Conservation (phyloP, 140 eudicot genomes). For the Cichorium intybus region DNA sequence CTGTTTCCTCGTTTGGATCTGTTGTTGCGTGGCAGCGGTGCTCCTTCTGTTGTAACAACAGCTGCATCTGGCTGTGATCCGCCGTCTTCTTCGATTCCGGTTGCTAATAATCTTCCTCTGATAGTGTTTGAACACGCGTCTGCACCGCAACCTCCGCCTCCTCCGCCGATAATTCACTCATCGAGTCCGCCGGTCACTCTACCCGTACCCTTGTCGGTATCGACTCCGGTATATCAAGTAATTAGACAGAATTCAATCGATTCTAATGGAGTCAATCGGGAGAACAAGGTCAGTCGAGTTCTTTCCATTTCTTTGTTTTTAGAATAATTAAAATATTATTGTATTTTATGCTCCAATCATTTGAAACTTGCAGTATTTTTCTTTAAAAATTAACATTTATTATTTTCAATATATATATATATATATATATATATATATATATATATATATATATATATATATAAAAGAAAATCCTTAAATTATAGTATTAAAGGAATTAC, state of each 20-base stretch:
- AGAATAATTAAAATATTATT: not conserved
- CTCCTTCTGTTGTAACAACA: conserved; percentile 5
- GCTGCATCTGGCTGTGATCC: not conserved
- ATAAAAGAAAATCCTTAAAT: no score
- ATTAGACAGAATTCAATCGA: conserved; percentile 49
- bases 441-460: no score
- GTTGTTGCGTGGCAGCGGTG: conserved; percentile 63
- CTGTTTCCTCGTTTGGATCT: conserved; percentile 70
- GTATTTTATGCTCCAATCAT: not conserved
- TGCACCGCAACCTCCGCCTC: conserved; percentile 15
- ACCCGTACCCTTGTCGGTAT: conserved; percentile 19
- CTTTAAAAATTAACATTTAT: no score
- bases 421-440: not conserved
- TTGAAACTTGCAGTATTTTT: not conserved
- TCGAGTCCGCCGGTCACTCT: conserved; percentile 22
- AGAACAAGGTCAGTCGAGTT: conserved; percentile 45
- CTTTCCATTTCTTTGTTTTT: not conserved
- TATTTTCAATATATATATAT: not conserved
- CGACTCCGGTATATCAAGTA: conserved; percentile 20
- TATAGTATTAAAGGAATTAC: no score
- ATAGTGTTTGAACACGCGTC: conserved; percentile 29
- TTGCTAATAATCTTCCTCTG: conserved; percentile 18
- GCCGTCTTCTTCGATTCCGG: conserved; percentile 11
- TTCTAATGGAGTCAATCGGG: conserved; percentile 57
- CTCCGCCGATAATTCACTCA: conserved; percentile 7